phyloP scores from a whole-genome alignment of 257 asterid genomes.

The Ehretia macrophylla region DNA sequence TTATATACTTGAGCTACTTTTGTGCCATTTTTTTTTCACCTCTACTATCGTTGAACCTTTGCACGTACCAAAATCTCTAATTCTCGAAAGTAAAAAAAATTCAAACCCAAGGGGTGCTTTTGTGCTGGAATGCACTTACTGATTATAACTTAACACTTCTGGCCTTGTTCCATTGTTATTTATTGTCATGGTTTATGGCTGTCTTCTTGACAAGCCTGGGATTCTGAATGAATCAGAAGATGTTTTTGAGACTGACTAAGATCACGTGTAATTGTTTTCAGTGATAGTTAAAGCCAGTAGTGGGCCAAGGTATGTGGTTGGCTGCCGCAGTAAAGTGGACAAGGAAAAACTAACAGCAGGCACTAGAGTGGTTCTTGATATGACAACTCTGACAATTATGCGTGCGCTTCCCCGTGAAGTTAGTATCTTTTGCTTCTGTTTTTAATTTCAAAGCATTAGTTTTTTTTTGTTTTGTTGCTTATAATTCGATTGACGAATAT shows the following conservation, averaged over 20 bases:
- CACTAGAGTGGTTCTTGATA: conserved; percentile 93
- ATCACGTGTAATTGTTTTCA: conserved; percentile 17
- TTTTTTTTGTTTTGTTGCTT: conserved; percentile 1
- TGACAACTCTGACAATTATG: conserved; percentile 97
- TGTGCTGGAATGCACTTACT: background rate
- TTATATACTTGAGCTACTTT: background rate
- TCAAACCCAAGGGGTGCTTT: background rate
- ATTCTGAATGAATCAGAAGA: conserved; percentile 2
- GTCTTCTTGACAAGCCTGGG: background rate
- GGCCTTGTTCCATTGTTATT: background rate
- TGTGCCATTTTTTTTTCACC: background rate
- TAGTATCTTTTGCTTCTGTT: conserved; percentile 11
- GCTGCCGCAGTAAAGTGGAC: conserved; percentile 95
- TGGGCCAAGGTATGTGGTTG: conserved; percentile 96
- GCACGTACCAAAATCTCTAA: background rate
- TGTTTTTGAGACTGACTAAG: conserved; percentile 6
- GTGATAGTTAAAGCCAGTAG: conserved; percentile 98
- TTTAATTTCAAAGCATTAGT: conserved; percentile 1
- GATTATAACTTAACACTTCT: background rate
- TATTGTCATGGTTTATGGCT: background rate
- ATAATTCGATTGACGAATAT: conserved; percentile 12
- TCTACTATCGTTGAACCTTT: background rate
- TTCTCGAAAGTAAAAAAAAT: background rate
- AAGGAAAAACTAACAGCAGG: conserved; percentile 92
- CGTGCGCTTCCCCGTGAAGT: conserved; percentile 99